Conservation (phyloP, 352 stramenopile genomes). For the Phytophthora kernoviae region DNA sequence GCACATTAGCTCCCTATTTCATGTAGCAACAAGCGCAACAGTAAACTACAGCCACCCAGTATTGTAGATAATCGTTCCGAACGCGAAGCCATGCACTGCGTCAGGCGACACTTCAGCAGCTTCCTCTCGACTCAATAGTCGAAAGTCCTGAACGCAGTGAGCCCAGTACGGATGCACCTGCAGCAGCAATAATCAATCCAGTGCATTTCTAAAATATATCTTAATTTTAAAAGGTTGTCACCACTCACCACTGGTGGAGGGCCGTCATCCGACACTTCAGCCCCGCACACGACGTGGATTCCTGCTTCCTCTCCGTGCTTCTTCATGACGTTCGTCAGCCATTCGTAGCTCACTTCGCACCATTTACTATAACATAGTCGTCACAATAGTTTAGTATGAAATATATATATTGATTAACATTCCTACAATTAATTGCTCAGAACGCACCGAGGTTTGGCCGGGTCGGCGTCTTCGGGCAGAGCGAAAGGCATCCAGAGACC, state of each 20-base stretch:
- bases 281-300: constrained; percentile 57
- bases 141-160: constrained; percentile 65
- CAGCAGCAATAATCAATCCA: background rate
- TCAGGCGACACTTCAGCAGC: constrained; percentile 38
- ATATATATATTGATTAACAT: too few relatives aligned
- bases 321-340: constrained; percentile 47
- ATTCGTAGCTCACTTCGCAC: constrained; percentile 69
- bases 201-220: constrained; percentile 4
- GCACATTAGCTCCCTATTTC: background rate
- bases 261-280: constrained; percentile 47
- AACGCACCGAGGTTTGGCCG: constrained; percentile 45
- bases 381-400: constrained; percentile 7
- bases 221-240: background rate
- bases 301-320: constrained; percentile 50
- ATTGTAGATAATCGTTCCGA: constrained; percentile 73
- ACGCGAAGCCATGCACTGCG: constrained; percentile 55
- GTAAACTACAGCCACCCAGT: constrained; percentile 36
- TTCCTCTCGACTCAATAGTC: constrained; percentile 46
- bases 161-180: constrained; percentile 68
- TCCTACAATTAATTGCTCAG: too few relatives aligned
- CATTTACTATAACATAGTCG: constrained; percentile 36
- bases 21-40: background rate
- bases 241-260: constrained; percentile 35
- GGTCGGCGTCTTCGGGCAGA: constrained; percentile 39
- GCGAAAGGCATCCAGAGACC: constrained; percentile 80